Conservation (phyloP, 768 basidiomycete genomes). For the Tylopilus vinaceipallidus region DNA sequence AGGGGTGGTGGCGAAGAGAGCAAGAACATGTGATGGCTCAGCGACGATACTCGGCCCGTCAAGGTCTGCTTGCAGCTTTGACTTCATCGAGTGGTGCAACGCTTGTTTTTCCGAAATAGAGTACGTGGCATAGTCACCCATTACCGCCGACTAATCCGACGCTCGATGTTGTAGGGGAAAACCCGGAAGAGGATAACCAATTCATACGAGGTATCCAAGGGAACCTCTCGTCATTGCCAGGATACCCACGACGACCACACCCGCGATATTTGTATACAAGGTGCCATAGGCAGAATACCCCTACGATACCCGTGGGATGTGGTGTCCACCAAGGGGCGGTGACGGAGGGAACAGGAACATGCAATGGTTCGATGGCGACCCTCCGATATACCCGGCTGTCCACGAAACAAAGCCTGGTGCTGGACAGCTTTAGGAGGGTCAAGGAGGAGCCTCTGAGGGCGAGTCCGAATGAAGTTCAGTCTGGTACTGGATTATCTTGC, state of each 20-base stretch:
- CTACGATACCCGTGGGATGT: neutral
- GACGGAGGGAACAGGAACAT: slow-evolving; percentile 18
- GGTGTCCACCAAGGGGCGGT: slow-evolving; percentile 2
- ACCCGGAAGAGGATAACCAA: slow-evolving; percentile 1
- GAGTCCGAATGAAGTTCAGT: slow-evolving; percentile 6
- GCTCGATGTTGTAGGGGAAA: neutral
- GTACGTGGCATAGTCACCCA: slow-evolving; percentile 1
- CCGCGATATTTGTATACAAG: no score
- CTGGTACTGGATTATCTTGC: slow-evolving; percentile 6
- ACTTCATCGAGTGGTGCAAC: neutral
- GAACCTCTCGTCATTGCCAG: neutral
- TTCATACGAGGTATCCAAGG: neutral
- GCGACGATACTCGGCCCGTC: no score
- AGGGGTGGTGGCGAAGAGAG: no score
- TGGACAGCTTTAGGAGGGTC: neutral
- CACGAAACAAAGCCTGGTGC: slow-evolving; percentile 6
- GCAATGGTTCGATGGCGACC: slow-evolving; percentile 3
- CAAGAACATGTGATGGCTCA: no score
- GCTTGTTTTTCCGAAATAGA: neutral
- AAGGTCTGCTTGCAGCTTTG: neutral
- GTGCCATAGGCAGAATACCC: no score
- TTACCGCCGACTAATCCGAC: neutral
- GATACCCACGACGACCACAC: slow-evolving; percentile 4
- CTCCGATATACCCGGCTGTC: neutral
- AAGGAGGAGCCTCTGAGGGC: neutral